Evolutionary conservation across 371 early-diverging fungal species (phyloP), one percentile per base, ranked within the genome.

Genomic region (Mucor mucedo): DNA sequence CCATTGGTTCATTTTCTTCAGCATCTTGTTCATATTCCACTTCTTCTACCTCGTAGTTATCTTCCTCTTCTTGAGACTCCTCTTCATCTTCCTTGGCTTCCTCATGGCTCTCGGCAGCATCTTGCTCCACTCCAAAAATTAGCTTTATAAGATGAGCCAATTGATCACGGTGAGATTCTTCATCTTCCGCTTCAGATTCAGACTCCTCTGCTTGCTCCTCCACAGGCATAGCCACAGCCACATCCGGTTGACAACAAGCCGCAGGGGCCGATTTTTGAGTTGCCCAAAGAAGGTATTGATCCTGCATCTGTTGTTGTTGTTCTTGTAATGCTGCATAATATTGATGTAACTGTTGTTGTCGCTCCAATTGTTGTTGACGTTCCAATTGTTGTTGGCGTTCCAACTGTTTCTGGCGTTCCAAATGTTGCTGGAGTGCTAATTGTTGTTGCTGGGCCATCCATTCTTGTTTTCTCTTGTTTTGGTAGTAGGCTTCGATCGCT

Each of bases 401-500:
- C 32, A 32, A 16, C 7, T 58, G 32, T 14, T 38, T n/a, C 14
- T 52, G 35, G 2, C 33, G 35, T n/a, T 52, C 33, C 5, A 28
- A 2, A 32, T 52, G 53, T 38, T 52, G 53, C 14, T 35, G 41
- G 14, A 33, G 52, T 16, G 6, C 44, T 10, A 42, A 4, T 42
- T 14, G n/a, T 14, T 14, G 44, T 11, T 13, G 30, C 13, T 13
- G 35, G 11, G 41, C 55, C 50, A 50, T 35, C 8, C 41, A 49
- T 9, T 44, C 33, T 32, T 32, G 35, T 52, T 57, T 50, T 16
- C 52, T 52, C 32, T 63, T 63, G 13, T 28, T 44, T 11, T 48
- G 52, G 44, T 63, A 68, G 32, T 68, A 68, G 52, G 69, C 64
- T 44, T 59, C 47, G n/a, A 59, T 59, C 28, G 68, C 68, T 41